Percentiles rank a stretch among this genome's conserved stretches.
These are phyloP conservation scores for Curvularia lunata DNA, from an alignment of 2,329 filamentous ascomycete species.

Conservation along the genomic window DNA sequence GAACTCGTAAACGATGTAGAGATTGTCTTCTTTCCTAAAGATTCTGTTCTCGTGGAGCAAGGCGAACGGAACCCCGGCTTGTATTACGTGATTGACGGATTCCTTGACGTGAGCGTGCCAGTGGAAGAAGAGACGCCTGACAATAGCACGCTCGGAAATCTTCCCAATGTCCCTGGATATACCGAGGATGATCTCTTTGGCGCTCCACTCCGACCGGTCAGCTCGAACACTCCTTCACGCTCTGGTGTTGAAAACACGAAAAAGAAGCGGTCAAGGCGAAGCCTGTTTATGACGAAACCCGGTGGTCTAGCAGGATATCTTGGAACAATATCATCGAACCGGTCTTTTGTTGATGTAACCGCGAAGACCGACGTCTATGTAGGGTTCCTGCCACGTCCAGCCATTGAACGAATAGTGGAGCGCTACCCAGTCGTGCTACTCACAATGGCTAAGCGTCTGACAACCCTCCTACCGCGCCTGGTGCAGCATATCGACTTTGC, in stretches of 20 bases:
- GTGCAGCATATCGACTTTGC: slow-evolving; percentile 98
- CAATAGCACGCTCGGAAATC: slow-evolving; percentile 53
- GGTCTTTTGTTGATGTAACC: slow-evolving; percentile 94
- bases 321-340: slow-evolving; percentile 90
- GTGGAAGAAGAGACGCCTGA: slow-evolving; percentile 65
- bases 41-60: slow-evolving; percentile 92
- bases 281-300: slow-evolving; percentile 89
- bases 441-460: slow-evolving; percentile 94
- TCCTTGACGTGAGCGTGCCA: slow-evolving; percentile 90
- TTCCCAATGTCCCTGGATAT: slow-evolving; percentile 43
- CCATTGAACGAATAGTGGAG: slow-evolving; percentile 90
- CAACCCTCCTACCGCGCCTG: slow-evolving; percentile 83
- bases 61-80: slow-evolving; percentile 95
- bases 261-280: slow-evolving; percentile 66
- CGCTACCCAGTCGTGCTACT: slow-evolving; percentile 89
- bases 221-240: slow-evolving; percentile 34
- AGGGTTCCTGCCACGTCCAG: slow-evolving; percentile 84
- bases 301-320: slow-evolving; percentile 94
- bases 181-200: slow-evolving; percentile 48
- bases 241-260: slow-evolving; percentile 43
- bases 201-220: slow-evolving; percentile 33
- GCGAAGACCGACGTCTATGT: slow-evolving; percentile 99
- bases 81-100: slow-evolving; percentile 98
- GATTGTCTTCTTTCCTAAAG: slow-evolving; percentile 96
- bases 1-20: slow-evolving; percentile 93